Base-by-base conservation (phyloP, 31 red algal species). In the Endocladia muricata region DNA sequence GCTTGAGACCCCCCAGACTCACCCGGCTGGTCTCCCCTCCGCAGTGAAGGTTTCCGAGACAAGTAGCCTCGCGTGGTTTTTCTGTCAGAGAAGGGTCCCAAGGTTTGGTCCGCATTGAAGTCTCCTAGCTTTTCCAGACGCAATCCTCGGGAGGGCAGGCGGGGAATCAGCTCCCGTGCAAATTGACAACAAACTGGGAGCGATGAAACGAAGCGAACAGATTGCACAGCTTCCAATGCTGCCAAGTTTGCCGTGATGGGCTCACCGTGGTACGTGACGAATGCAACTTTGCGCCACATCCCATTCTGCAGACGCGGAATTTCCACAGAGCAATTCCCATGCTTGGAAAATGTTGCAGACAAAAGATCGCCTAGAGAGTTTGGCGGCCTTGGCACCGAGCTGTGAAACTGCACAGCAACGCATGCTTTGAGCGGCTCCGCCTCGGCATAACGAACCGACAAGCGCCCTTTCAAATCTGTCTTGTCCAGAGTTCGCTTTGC, bases 401-500 rank as follows among this genome's bases (percentile, higher is more conserved):
- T 76, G 28, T 85, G 82, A 68, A 85, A 85, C 49, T 85, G 82
- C 4, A 85, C 82, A 11, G 70, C 71, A 33, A 85, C 82, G 25
- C 71, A 76, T 9, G 70, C 70, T 49, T 85, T 85, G 62, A 76
- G 33, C 9, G 82, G 82, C 36, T 79, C 74, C 43, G 74, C 74
- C 56, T 88, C 84, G 28, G 84, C 84, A 29, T 88, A 88, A 21
- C 84, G 84, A 70, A 88, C 84, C 35, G 84, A 79, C 9, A 88
- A 9, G 7, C 68, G 63, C 8, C 84, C 84, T 62, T 79, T 78
- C 63, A 88, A 64, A 9, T 78, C 73, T 13, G 84, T 88, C 41
- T 88, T 88, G 49, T 88, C 84, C 66, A 88, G 58, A 1, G 84
- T 88, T 31, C 84, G 29, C 65, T 88, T 88, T 2, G 74, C 74